Evolutionary conservation across 371 early-diverging fungal genomes (phyloP).

Genomic region (Syncephalastrum sp.): DNA sequence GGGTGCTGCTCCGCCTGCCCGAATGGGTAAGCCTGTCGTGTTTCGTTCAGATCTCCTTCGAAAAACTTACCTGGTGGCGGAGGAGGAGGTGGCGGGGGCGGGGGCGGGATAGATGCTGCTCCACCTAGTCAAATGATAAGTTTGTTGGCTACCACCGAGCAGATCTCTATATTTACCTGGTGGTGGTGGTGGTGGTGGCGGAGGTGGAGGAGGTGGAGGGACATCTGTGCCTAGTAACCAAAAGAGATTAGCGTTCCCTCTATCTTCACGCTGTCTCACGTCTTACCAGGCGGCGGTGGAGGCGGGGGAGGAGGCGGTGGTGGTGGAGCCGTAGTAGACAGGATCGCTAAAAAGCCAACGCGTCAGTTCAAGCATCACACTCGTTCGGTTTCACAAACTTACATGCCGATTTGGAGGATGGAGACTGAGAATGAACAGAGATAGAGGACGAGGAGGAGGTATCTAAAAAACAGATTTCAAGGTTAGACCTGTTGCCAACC

Average conservation of each 20-base stretch:
- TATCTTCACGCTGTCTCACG: neutral
- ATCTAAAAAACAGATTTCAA: neutral
- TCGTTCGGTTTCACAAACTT: too few relatives aligned
- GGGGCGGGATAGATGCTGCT: slow-evolving; percentile 8
- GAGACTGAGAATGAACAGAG: slow-evolving; percentile 1
- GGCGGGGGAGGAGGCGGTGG: slow-evolving; percentile 16
- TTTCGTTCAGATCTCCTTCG: neutral
- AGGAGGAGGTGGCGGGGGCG: slow-evolving; percentile 7
- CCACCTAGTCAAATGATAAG: neutral
- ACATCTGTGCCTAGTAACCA: neutral
- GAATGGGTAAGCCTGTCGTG: slow-evolving; percentile 6
- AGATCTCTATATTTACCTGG: slow-evolving; percentile 6
- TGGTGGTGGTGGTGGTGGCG: slow-evolving; percentile 14
- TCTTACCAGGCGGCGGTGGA: slow-evolving; percentile 4
- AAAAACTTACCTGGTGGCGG: slow-evolving; percentile 19
- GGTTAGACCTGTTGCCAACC: neutral
- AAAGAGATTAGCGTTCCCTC: neutral
- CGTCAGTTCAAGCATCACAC: neutral
- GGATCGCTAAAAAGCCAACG: slow-evolving; percentile 4
- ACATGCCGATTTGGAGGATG: too few relatives aligned
- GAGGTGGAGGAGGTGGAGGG: slow-evolving; percentile 12
- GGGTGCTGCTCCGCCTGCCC: slow-evolving; percentile 12
- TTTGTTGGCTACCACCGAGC: neutral
- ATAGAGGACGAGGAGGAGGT: slow-evolving; percentile 16
- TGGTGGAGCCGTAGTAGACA: neutral